phyloP scores from a whole-genome alignment of 345 rosid species.

The Odontarrhena argentea region DNA sequence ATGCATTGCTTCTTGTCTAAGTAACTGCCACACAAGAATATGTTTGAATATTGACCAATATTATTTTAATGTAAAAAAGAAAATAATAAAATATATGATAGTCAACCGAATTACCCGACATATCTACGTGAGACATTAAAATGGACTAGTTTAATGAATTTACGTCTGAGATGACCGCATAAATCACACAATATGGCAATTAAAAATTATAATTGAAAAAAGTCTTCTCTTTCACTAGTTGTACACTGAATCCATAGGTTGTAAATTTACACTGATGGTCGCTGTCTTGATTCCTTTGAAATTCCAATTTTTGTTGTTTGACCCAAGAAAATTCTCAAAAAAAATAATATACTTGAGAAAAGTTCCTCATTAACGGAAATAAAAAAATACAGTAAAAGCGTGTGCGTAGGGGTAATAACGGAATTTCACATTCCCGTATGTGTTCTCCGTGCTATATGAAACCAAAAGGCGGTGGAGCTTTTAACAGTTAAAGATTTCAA shows the following conservation, averaged over 20 bases:
- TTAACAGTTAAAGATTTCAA: not conserved
- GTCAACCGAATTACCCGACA: constrained; percentile 2
- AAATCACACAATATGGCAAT: not conserved
- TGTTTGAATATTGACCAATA: constrained; percentile 12
- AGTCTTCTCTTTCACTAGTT: constrained; percentile 23
- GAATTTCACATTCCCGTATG: not conserved
- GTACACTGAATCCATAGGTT: not conserved
- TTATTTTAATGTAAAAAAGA: not conserved
- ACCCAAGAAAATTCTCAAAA: not conserved
- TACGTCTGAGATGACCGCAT: constrained; percentile 30
- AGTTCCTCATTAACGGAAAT: not conserved
- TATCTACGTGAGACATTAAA: constrained; percentile 2
- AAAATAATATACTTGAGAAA: not conserved
- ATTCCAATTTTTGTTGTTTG: not conserved
- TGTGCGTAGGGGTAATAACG: constrained; percentile 18
- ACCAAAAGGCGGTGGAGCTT: not conserved
- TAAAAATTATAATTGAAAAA: constrained; percentile 10
- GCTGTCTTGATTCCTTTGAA: constrained; percentile 20
- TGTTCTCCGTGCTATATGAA: constrained; percentile 13
- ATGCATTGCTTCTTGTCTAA: constrained; percentile 33
- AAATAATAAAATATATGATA: not conserved
- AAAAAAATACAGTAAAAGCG: not conserved
- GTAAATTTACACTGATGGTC: constrained; percentile 13
- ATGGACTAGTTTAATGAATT: not conserved
- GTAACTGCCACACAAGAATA: not conserved